Percentiles rank a stretch among this genome's conserved stretches.
phyloP scores from a whole-genome alignment of 2,329 filamentous ascomycete genomes.

The Zymoseptoria brevis region DNA sequence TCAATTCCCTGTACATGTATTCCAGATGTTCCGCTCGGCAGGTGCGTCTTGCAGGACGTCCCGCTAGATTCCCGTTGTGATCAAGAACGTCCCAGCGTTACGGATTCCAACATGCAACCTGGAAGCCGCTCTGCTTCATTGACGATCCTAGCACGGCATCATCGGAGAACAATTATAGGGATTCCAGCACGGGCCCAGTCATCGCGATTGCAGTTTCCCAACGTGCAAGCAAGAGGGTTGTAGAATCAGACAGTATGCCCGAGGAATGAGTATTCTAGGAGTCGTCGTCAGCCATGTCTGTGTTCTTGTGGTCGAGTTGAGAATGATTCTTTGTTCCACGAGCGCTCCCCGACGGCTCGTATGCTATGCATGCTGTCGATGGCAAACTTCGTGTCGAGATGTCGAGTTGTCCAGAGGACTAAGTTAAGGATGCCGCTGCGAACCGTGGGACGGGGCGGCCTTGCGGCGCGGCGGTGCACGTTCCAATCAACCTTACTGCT shows the following conservation, averaged over 20 bases:
- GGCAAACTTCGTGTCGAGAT: not conserved
- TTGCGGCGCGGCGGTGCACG: not conserved
- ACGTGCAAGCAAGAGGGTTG: not conserved
- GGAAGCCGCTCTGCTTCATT: not conserved
- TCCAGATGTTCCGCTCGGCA: not conserved
- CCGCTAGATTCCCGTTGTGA: too few species aligned
- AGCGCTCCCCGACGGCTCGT: not conserved
- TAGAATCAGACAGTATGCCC: not conserved
- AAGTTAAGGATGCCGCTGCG: not conserved
- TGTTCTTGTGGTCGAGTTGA: not conserved
- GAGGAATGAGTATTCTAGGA: not conserved
- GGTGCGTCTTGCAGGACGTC: not conserved
- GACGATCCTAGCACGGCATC: not conserved
- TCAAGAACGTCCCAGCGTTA: too few species aligned
- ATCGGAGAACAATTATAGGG: not conserved
- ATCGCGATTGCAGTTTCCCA: not conserved
- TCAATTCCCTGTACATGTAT: not conserved
- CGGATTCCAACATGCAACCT: not conserved
- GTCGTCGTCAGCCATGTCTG: not conserved
- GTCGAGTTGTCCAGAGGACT: not conserved
- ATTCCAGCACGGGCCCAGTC: not conserved
- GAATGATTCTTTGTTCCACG: not conserved
- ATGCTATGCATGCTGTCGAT: not conserved
- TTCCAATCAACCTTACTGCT: not conserved
- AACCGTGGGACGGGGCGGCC: not conserved